phyloP scores from a whole-genome alignment of 2,329 filamentous ascomycete genomes.

The Epichloe bromicola region DNA sequence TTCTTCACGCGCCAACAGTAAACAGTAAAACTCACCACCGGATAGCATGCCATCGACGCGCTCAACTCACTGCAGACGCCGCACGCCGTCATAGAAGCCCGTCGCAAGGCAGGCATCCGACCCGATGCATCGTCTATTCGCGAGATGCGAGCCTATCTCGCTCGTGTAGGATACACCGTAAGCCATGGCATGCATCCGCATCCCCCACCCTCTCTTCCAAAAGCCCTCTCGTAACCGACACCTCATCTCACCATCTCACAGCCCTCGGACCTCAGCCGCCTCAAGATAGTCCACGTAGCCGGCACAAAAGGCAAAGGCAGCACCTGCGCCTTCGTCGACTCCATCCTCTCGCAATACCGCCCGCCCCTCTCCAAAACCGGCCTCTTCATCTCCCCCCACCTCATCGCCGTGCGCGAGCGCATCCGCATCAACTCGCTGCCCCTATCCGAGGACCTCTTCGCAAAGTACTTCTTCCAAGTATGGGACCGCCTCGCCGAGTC shows the following conservation, averaged over 20 bases:
- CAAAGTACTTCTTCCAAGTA: conserved; percentile 55
- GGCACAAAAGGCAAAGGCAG: conserved; percentile 70
- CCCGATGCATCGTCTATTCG: conserved; percentile 58
- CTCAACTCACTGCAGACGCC: conserved; percentile 90
- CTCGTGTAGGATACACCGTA: conserved; percentile 62
- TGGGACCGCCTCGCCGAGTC: conserved; percentile 41
- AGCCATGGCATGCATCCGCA: conserved; percentile 1
- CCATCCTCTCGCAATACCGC: conserved; percentile 44
- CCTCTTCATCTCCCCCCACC: conserved; percentile 59
- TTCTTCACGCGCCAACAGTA: no score
- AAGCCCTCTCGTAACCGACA: no score
- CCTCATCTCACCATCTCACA: conserved; percentile 6
- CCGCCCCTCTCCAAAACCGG: conserved; percentile 35
- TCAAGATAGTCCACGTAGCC: conserved; percentile 57
- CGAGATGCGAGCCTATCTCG: conserved; percentile 69
- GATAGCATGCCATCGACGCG: conserved; percentile 68
- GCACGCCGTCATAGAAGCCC: conserved; percentile 64
- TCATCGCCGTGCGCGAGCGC: conserved; percentile 53
- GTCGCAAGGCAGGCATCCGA: conserved; percentile 58
- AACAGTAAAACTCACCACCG: background rate
- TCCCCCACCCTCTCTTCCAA: no score
- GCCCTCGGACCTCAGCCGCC: conserved; percentile 37
- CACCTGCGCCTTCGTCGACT: conserved; percentile 54
- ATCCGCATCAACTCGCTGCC: conserved; percentile 49
- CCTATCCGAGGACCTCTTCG: conserved; percentile 44